Conservation (phyloP, 495 filamentous ascomycete species). For the Talaromyces liani region DNA sequence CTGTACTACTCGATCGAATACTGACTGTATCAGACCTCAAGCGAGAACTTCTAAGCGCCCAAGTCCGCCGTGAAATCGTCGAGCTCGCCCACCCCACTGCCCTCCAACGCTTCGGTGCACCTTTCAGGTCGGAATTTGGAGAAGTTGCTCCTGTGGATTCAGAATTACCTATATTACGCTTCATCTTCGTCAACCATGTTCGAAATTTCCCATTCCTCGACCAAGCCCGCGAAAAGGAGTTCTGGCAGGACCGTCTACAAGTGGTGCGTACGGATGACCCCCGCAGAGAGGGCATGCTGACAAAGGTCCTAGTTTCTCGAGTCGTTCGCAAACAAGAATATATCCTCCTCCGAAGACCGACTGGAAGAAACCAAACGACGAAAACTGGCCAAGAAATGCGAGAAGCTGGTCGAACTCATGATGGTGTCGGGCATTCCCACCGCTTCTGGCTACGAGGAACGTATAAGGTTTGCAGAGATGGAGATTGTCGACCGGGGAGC, state of each 20-base stretch:
- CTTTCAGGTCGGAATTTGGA: slow-evolving; percentile 84
- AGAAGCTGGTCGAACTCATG: slow-evolving; percentile 96
- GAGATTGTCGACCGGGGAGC: slow-evolving; percentile 92
- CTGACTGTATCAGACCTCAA: slow-evolving; percentile 72
- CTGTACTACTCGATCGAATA: slow-evolving; percentile 2
- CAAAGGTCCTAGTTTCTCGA: slow-evolving; percentile 70
- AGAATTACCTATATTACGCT: slow-evolving; percentile 86
- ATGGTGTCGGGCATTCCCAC: slow-evolving; percentile 97
- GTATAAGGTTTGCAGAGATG: slow-evolving; percentile 91
- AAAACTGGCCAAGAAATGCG: slow-evolving; percentile 85
- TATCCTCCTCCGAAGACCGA: slow-evolving; percentile 92
- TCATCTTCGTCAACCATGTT: slow-evolving; percentile 97
- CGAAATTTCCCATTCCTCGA: slow-evolving; percentile 97
- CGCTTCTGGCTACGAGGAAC: slow-evolving; percentile 93
- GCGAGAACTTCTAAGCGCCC: slow-evolving; percentile 83
- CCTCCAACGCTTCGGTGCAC: slow-evolving; percentile 88
- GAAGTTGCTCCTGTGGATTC: slow-evolving; percentile 92
- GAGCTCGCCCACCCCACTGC: slow-evolving; percentile 93
- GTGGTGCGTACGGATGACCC: slow-evolving; percentile 53
- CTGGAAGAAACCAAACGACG: slow-evolving; percentile 91
- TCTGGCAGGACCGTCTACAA: slow-evolving; percentile 98
- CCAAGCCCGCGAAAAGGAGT: slow-evolving; percentile 94
- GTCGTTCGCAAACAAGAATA: slow-evolving; percentile 95
- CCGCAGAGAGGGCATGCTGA: not conserved
- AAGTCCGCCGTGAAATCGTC: slow-evolving; percentile 80